Evolutionary conservation across 495 filamentous ascomycete genomes (phyloP).

Genomic region (Rostrohypoxylon terebratum): DNA sequence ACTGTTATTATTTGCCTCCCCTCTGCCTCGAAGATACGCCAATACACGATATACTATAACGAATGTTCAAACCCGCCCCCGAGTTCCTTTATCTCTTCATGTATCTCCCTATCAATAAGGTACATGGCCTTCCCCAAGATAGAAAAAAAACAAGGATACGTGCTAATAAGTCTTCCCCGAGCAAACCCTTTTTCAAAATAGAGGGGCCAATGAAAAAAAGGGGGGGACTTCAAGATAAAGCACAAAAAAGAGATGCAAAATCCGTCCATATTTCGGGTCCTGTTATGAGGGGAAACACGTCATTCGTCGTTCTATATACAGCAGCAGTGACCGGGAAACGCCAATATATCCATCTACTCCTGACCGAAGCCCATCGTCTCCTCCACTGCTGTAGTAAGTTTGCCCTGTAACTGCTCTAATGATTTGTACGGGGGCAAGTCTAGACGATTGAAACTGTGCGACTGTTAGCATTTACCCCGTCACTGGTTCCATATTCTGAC

Average conservation of each 20-base stretch:
- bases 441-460: constrained; percentile 89
- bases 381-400: constrained; percentile 95
- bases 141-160: constrained; percentile 11
- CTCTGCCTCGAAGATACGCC: not conserved
- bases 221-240: not conserved
- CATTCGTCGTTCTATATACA: constrained; percentile 47
- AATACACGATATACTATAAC: constrained; percentile 16
- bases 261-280: constrained; percentile 30
- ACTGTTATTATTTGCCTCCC: not conserved
- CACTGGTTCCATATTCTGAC: constrained; percentile 1
- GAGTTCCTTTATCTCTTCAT: constrained; percentile 19
- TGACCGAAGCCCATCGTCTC: constrained; percentile 99
- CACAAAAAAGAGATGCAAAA: constrained; percentile 37
- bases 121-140: not conserved
- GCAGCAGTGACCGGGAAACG: constrained; percentile 23
- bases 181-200: not conserved
- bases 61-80: constrained; percentile 16
- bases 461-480: constrained; percentile 49
- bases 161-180: constrained; percentile 27
- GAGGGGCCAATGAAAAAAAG: not conserved
- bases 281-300: constrained; percentile 30
- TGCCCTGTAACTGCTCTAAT: constrained; percentile 83
- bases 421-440: constrained; percentile 95
- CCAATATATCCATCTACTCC: constrained; percentile 68
- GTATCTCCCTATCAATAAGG: constrained; percentile 16